These are phyloP conservation scores for Penicillium diatomitis DNA, from an alignment of 495 filamentous ascomycete species.

Conservation along the genomic window DNA sequence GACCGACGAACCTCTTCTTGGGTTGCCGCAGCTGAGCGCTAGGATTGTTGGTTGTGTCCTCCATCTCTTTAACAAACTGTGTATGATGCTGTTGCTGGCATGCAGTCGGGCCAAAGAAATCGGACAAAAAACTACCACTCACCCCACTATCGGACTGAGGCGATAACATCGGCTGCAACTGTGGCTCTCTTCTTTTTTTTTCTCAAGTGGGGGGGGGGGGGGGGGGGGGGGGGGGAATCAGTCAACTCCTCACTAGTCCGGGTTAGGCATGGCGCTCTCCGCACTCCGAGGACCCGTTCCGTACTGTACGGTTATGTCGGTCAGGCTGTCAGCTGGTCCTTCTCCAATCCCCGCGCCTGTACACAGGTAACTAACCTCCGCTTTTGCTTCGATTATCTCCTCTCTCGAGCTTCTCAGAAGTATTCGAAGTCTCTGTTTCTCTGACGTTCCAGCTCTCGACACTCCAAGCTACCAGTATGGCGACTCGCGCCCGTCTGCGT, in stretches of 20 bases:
- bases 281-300: constrained; percentile 3
- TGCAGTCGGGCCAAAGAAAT: no score
- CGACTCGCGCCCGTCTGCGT: constrained; percentile 12
- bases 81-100: no score
- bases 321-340: no score
- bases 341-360: no score
- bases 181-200: constrained; percentile 10
- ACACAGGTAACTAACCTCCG: not conserved
- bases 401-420: not conserved
- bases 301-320: no score
- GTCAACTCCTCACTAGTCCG: constrained; percentile 7
- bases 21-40: constrained; percentile 39
- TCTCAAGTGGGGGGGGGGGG: constrained; percentile 1
- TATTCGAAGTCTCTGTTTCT: not conserved
- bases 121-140: not conserved
- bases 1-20: constrained; percentile 72
- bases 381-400: not conserved
- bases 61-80: not conserved
- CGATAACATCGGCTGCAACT: not conserved
- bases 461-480: constrained; percentile 10
- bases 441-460: no score
- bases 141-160: constrained; percentile 4
- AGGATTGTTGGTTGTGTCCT: constrained; percentile 1
- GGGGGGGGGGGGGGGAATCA: constrained; percentile 2
- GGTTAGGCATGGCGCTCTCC: constrained; percentile 16